Conservation (phyloP, 768 basidiomycete genomes). For the Trametes punicea region DNA sequence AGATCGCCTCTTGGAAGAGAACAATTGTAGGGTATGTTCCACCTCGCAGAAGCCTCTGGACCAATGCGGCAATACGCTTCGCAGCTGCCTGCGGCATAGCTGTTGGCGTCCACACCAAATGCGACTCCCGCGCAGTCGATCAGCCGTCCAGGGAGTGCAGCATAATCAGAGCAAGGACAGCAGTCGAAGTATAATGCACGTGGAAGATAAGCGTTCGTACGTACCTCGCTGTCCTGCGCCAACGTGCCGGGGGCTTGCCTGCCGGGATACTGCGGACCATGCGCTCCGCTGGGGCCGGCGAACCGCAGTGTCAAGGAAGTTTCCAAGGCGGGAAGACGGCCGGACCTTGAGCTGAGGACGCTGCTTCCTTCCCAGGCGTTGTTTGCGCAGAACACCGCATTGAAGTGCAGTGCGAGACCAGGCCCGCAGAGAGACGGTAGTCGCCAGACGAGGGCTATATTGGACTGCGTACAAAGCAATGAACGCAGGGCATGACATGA, state of each 20-base stretch:
- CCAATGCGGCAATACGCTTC: background rate
- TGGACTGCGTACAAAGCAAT: background rate
- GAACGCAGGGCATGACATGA: background rate
- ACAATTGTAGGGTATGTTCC: too few species aligned
- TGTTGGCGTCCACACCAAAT: too few species aligned
- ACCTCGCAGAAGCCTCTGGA: background rate
- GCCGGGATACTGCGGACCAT: constrained; percentile 14
- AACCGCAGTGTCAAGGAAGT: constrained; percentile 11
- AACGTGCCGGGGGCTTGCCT: constrained; percentile 4
- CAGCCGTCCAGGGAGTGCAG: background rate
- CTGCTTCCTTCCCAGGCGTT: constrained; percentile 7
- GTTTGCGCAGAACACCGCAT: background rate
- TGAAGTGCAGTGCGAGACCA: constrained; percentile 8
- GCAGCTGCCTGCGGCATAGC: background rate
- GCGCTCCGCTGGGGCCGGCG: constrained; percentile 19
- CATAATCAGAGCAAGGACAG: background rate
- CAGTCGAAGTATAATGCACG: constrained; percentile 2
- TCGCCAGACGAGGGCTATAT: background rate
- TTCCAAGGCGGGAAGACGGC: constrained; percentile 8
- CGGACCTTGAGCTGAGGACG: constrained; percentile 12
- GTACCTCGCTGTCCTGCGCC: constrained; percentile 8
- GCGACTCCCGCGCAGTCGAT: background rate
- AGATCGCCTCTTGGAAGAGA: constrained; percentile 1
- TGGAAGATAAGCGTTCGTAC: constrained; percentile 13
- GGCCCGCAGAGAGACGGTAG: constrained; percentile 3